Base-by-base conservation (phyloP, 768 basidiomycete species). In the Lactarius sanguifluus region DNA sequence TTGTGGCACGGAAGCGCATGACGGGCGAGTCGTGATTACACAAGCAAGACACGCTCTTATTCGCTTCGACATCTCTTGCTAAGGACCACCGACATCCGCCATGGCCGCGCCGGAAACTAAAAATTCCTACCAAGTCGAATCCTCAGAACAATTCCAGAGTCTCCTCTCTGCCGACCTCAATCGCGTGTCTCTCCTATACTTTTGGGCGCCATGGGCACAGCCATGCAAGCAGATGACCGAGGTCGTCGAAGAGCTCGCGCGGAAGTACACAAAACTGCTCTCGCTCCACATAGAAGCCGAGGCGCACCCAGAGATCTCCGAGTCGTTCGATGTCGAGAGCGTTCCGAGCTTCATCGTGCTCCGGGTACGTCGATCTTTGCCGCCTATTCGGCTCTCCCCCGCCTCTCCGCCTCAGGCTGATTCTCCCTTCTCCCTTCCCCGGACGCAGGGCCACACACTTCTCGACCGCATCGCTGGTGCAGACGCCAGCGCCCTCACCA, bases 181-280 rank as follows among this genome's bases (percentile, higher is more conserved):
- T 23, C 81, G 91, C 25, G 83, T 96, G 28, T 95, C 95, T 5
- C 80, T 96, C 43, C 86, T 97, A 74, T 93, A 91, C 78, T 99
- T 98, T 76, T 96, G 94, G 91, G 92, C 96, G 52, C 80, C 86
- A 77, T 91, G 94, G 93, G 97, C 94, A 0, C 90, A 86, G 68
- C 94, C 95, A 47, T 98, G 96, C 81, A 82, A 83, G 71, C 83
- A 89, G 72, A 96, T 97, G 90, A 95, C 94, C 78, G 80, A 86
- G 54, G 85, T 95, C 38, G 85, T 91, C 20, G 66, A 73, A 10
- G 90, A 91, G 72, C 81, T 96, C 55, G 85, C 94, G 1, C 85
- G 82, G 68, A 90, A 91, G 74, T 83, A 93, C 73, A 80, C 86
- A 0, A 71, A 79, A 3, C 76, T 91, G 1, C 80, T 98, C 28